Percentiles rank a stretch among this genome's conserved stretches.
phyloP scores from a whole-genome alignment of 169 alveolate genomes.

The Plasmodium coatneyi region DNA sequence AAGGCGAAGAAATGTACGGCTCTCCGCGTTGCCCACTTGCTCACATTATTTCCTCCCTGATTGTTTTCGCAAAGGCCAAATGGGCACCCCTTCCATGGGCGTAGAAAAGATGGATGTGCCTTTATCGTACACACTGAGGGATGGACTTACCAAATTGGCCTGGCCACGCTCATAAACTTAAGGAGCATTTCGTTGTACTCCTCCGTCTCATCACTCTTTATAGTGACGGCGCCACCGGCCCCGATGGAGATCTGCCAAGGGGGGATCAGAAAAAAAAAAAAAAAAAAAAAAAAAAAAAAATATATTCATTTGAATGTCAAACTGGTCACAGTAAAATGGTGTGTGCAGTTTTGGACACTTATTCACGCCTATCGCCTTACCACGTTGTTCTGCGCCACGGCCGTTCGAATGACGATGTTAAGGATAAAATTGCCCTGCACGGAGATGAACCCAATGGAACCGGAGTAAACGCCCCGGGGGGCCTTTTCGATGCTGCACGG shows the following conservation, averaged over 20 bases:
- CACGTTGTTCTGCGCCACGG: slow-evolving; percentile 22
- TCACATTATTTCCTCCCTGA: neutral
- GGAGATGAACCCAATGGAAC: slow-evolving; percentile 78
- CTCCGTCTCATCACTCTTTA: slow-evolving; percentile 73
- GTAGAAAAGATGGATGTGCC: neutral
- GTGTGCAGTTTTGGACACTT: neutral
- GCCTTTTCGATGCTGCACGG: slow-evolving; percentile 73
- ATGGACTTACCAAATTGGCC: slow-evolving; percentile 22
- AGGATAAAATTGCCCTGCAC: slow-evolving; percentile 54
- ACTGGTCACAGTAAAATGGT: neutral
- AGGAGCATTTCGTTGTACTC: slow-evolving; percentile 78
- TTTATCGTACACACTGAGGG: neutral
- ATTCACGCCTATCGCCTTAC: neutral
- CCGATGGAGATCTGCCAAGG: slow-evolving; percentile 69
- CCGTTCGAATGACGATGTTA: slow-evolving; percentile 78
- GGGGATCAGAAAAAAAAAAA: neutral
- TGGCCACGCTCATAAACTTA: slow-evolving; percentile 62
- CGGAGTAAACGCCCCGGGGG: slow-evolving; percentile 79
- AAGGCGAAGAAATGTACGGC: neutral
- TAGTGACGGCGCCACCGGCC: slow-evolving; percentile 81
- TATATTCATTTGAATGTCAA: neutral
- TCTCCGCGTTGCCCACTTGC: neutral
- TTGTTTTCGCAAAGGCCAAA: neutral
- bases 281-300: neutral
- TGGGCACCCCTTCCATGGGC: neutral